Percentiles rank a stretch among this genome's conserved stretches.
Evolutionary conservation across 2,329 filamentous ascomycete species (phyloP).

Genomic region (Teratosphaeria viscida): DNA sequence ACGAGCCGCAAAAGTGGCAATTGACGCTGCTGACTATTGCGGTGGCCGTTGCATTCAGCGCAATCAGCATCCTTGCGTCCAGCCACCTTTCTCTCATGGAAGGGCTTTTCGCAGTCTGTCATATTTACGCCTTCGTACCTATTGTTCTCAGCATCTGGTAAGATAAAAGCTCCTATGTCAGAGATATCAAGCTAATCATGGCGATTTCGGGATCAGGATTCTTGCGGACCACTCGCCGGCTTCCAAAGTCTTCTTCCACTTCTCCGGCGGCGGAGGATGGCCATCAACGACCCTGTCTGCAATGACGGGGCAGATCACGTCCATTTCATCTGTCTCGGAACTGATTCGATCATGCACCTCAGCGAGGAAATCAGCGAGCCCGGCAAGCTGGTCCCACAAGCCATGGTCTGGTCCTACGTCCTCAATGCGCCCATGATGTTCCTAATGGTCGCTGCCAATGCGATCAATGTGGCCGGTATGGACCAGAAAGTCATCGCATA

Average conservation of each 20-base stretch:
- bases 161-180: not conserved
- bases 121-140: slow-evolving; percentile 24
- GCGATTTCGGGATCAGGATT: not conserved
- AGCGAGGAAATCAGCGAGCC: slow-evolving; percentile 35
- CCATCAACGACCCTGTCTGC: slow-evolving; percentile 25
- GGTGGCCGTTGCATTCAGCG: slow-evolving; percentile 10
- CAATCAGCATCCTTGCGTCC: slow-evolving; percentile 22
- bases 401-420: slow-evolving; percentile 33
- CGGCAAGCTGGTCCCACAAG: slow-evolving; percentile 29
- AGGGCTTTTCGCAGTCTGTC: slow-evolving; percentile 21
- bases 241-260: slow-evolving; percentile 22
- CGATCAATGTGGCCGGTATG: not conserved
- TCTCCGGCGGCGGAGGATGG: slow-evolving; percentile 32
- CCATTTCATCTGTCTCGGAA: slow-evolving; percentile 17
- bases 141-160: slow-evolving; percentile 21
- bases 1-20: slow-evolving; percentile 15
- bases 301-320: slow-evolving; percentile 31
- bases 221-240: not conserved
- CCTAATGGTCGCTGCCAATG: slow-evolving; percentile 14
- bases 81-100: slow-evolving; percentile 21
- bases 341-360: slow-evolving; percentile 33
- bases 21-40: slow-evolving; percentile 16
- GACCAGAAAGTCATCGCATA: not conserved
- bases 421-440: slow-evolving; percentile 22
- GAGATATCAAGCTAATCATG: not conserved